A percentile compares a stretch with the other conserved stretches of the same genome.
These are phyloP conservation scores for Aquilaria yunnanensis DNA, from an alignment of 345 rosid genomes.

Conservation along the genomic window DNA sequence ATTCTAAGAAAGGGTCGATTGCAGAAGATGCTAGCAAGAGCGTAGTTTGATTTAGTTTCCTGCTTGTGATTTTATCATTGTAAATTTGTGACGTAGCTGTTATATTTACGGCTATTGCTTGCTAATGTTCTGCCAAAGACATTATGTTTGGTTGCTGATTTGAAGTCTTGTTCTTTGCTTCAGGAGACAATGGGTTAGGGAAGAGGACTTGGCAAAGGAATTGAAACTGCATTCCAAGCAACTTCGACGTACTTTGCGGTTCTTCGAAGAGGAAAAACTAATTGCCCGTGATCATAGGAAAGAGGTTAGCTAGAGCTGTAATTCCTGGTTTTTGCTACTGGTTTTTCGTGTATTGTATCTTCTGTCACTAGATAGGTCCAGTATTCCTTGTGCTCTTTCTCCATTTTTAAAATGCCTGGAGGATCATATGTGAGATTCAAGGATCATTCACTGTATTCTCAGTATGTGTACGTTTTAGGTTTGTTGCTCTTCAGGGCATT, in stretches of 20 bases:
- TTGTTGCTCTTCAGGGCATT: too few relatives aligned
- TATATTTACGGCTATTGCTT: background rate
- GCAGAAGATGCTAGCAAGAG: background rate
- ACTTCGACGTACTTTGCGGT: slow-evolving; percentile 58
- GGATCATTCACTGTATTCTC: too few relatives aligned
- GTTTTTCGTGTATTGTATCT: background rate
- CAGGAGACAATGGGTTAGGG: slow-evolving; percentile 93
- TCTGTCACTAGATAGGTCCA: too few relatives aligned
- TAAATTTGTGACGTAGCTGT: slow-evolving; percentile 2
- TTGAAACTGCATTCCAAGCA: slow-evolving; percentile 76
- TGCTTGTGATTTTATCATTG: background rate
- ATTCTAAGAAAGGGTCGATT: too few relatives aligned
- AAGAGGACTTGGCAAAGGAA: slow-evolving; percentile 93
- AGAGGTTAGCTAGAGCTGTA: slow-evolving; percentile 48
- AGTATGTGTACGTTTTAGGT: too few relatives aligned
- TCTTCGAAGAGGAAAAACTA: slow-evolving; percentile 78
- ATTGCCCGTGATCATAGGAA: slow-evolving; percentile 70
- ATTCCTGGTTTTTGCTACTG: background rate
- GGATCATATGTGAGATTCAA: too few relatives aligned
- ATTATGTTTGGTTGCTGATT: background rate
- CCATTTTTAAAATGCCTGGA: too few relatives aligned
- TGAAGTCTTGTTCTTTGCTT: slow-evolving; percentile 5
- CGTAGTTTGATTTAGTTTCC: slow-evolving; percentile 1
- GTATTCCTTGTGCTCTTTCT: too few relatives aligned
- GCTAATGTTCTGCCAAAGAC: background rate